Evolutionary conservation across 2,329 filamentous ascomycete species (phyloP).

Genomic region (Dryadomyces quercus-mongolicae): DNA sequence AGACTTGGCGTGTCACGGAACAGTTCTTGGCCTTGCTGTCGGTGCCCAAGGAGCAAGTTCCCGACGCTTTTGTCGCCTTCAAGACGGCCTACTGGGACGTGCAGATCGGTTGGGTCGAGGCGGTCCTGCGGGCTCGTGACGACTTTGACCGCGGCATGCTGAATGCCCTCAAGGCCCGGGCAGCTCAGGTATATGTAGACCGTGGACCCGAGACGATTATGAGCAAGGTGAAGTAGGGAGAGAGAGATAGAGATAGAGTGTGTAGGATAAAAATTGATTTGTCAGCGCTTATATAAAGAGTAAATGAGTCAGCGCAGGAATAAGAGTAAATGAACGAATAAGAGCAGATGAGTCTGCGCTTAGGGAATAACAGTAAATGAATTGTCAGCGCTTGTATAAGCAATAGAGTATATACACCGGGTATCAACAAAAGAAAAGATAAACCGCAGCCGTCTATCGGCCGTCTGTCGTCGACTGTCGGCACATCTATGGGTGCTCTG

Average conservation of each 20-base stretch:
- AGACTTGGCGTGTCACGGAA: slow-evolving; percentile 87
- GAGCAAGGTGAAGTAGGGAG: slow-evolving; percentile 77
- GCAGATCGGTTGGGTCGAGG: slow-evolving; percentile 91
- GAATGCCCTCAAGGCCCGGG: slow-evolving; percentile 74
- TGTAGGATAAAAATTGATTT: too few relatives aligned
- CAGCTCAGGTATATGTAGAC: slow-evolving; percentile 73
- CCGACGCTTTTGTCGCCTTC: slow-evolving; percentile 70
- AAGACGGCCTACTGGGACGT: slow-evolving; percentile 88
- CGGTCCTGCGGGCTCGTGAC: slow-evolving; percentile 72
- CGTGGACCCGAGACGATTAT: slow-evolving; percentile 86
- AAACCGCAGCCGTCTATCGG: not conserved
- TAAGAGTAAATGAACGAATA: too few relatives aligned
- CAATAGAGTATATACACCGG: too few relatives aligned
- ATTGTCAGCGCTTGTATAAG: too few relatives aligned
- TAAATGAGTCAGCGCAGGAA: too few relatives aligned
- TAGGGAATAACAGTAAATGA: too few relatives aligned
- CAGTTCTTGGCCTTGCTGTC: slow-evolving; percentile 70
- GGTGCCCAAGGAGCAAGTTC: slow-evolving; percentile 59
- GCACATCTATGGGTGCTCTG: too few relatives aligned
- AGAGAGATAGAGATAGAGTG: too few relatives aligned
- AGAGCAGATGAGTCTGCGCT: too few relatives aligned
- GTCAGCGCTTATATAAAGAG: too few relatives aligned
- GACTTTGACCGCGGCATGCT: slow-evolving; percentile 90
- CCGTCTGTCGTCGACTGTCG: too few relatives aligned
- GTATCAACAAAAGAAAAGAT: too few relatives aligned